phyloP scores from a whole-genome alignment of 345 rosid species.

The Sisymbrium irio region DNA sequence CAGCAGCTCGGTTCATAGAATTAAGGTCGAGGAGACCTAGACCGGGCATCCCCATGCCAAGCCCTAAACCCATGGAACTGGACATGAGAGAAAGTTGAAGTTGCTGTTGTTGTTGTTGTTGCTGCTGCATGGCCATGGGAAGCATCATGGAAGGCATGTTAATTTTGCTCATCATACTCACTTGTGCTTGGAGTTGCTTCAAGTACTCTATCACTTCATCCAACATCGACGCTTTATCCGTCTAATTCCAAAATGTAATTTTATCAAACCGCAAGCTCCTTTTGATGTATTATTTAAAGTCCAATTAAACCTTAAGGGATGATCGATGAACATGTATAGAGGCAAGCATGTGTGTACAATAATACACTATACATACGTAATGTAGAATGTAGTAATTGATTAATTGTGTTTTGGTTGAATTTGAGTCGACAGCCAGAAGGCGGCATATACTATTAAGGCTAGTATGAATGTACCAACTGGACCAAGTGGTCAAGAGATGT shows the following conservation, averaged over 20 bases:
- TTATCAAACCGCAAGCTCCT: neutral
- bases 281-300: neutral
- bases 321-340: neutral
- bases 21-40: conserved; percentile 34
- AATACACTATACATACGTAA: neutral
- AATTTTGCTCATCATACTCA: conserved; percentile 77
- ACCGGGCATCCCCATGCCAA: conserved; percentile 67
- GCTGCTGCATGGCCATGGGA: conserved; percentile 79
- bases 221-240: conserved; percentile 96
- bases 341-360: neutral
- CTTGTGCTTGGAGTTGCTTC: conserved; percentile 88
- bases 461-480: neutral
- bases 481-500: conserved; percentile 24
- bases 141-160: conserved; percentile 72
- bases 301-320: neutral
- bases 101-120: conserved; percentile 40
- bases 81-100: conserved; percentile 84
- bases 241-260: conserved; percentile 38
- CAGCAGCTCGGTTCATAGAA: conserved; percentile 43
- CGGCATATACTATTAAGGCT: conserved; percentile 15
- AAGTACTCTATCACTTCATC: conserved; percentile 95
- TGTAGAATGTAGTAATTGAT: neutral
- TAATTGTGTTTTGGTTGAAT: neutral
- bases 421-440: conserved; percentile 19
- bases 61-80: conserved; percentile 52